Conservation (phyloP, 2,329 filamentous ascomycete genomes). For the Fusarium phyllophilum region DNA sequence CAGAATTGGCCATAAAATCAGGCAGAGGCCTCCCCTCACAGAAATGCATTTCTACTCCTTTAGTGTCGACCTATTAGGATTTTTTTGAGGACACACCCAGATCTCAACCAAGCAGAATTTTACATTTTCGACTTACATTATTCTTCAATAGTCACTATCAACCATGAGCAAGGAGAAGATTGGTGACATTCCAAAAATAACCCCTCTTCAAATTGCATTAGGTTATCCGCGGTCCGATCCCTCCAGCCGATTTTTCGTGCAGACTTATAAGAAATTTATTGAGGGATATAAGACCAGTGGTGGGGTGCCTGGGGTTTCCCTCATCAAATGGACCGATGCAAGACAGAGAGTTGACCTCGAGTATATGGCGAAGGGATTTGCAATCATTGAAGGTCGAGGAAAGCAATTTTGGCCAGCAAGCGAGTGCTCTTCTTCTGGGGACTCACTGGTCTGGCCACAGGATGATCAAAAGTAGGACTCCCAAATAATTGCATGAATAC, state of each 20-base stretch:
- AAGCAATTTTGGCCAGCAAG: not conserved
- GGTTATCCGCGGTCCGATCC: not conserved
- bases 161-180: not conserved
- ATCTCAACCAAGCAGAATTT: no score
- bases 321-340: not conserved
- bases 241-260: not conserved
- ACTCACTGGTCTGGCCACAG: not conserved
- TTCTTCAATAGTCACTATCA: not conserved
- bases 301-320: not conserved
- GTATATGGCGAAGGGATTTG: not conserved
- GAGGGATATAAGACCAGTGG: fast-evolving
- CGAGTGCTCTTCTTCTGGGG: not conserved
- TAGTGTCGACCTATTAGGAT: not conserved
- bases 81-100: no score
- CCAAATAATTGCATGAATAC: fast-evolving
- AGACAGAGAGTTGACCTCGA: not conserved
- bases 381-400: not conserved
- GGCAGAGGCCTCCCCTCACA: not conserved
- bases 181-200: not conserved
- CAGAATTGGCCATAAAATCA: not conserved
- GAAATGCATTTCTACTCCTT: not conserved
- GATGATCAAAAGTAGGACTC: not conserved
- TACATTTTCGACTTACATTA: fast-evolving
- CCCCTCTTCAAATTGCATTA: not conserved
- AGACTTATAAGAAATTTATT: not conserved